phyloP scores from a whole-genome alignment of 306 rosid genomes.

The Lathyrus tuberosus region DNA sequence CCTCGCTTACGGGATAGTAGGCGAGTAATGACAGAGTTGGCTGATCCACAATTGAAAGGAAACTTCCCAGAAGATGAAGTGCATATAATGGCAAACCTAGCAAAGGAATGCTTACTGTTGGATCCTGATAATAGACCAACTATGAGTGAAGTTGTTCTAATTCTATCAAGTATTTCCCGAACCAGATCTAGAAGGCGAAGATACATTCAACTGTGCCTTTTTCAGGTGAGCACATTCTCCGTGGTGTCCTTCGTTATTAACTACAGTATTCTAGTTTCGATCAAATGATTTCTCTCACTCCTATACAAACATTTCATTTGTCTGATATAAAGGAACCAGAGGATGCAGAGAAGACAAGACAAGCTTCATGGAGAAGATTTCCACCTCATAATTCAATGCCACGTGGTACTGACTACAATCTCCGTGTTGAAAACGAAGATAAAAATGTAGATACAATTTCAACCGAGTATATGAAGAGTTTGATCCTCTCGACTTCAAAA shows the following conservation, averaged over 20 bases:
- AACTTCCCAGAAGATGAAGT: constrained; percentile 80
- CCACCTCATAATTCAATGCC: constrained; percentile 44
- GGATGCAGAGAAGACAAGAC: constrained; percentile 56
- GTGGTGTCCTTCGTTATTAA: constrained; percentile 16
- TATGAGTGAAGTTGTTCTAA: constrained; percentile 96
- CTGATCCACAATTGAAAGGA: constrained; percentile 72
- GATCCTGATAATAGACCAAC: constrained; percentile 93
- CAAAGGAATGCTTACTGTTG: constrained; percentile 88
- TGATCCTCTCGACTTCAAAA: constrained; percentile 55
- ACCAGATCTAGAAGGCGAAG: constrained; percentile 71
- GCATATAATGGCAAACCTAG: constrained; percentile 90
- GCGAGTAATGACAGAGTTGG: constrained; percentile 66
- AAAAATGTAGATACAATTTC: constrained; percentile 49
- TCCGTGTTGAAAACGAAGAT: constrained; percentile 38
- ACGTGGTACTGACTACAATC: constrained; percentile 46
- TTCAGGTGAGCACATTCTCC: constrained; percentile 58
- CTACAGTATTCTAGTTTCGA: constrained; percentile 6
- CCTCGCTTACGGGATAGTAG: constrained; percentile 72
- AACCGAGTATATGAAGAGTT: constrained; percentile 53
- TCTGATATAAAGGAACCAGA: constrained; percentile 45
- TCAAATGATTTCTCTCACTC: background rate
- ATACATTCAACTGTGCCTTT: constrained; percentile 57
- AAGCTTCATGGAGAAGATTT: constrained; percentile 46
- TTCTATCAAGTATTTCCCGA: constrained; percentile 77
- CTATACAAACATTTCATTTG: background rate